Percentiles rank a stretch among this genome's conserved stretches.
These are phyloP conservation scores for Mycena galopus DNA, from an alignment of 768 basidiomycete genomes.

Conservation along the genomic window DNA sequence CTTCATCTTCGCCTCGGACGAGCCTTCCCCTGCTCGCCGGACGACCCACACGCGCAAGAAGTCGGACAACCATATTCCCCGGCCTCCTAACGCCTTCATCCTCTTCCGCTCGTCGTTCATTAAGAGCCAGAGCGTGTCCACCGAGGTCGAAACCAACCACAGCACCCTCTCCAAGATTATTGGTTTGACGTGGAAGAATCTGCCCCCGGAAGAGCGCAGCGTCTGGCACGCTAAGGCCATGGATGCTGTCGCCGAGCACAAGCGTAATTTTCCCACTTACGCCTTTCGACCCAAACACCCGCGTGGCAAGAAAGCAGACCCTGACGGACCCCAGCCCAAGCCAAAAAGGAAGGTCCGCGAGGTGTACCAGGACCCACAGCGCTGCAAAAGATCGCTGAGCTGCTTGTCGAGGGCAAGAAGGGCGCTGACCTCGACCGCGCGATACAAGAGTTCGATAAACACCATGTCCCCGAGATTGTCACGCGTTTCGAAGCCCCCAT, in stretches of 20 bases:
- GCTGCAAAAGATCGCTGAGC: slow-evolving; percentile 78
- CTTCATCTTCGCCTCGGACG: slow-evolving; percentile 61
- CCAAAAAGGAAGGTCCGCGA: slow-evolving; percentile 70
- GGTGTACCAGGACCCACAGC: slow-evolving; percentile 72
- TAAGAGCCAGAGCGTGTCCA: slow-evolving; percentile 68
- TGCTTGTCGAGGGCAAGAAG: slow-evolving; percentile 68
- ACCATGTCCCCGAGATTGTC: slow-evolving; percentile 69
- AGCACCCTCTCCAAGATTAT: slow-evolving; percentile 74
- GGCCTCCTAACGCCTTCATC: slow-evolving; percentile 74
- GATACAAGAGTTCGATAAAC: slow-evolving; percentile 66
- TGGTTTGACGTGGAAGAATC: slow-evolving; percentile 72
- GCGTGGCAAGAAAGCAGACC: slow-evolving; percentile 52
- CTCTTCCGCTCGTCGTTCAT: slow-evolving; percentile 73
- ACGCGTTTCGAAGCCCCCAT: slow-evolving; percentile 82
- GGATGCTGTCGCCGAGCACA: slow-evolving; percentile 79
- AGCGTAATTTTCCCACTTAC: slow-evolving; percentile 81
- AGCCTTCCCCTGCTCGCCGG: slow-evolving; percentile 42
- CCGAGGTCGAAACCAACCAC: slow-evolving; percentile 71
- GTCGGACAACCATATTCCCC: slow-evolving; percentile 69
- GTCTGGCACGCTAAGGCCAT: slow-evolving; percentile 84
- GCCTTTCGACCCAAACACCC: slow-evolving; percentile 76
- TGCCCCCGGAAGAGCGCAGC: slow-evolving; percentile 66
- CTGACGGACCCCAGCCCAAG: slow-evolving; percentile 40
- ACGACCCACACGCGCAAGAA: slow-evolving; percentile 64
- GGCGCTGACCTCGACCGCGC: slow-evolving; percentile 69